These are phyloP conservation scores for Diaporthe vaccinii DNA, from an alignment of 2,329 filamentous ascomycete genomes.

Conservation along the genomic window DNA sequence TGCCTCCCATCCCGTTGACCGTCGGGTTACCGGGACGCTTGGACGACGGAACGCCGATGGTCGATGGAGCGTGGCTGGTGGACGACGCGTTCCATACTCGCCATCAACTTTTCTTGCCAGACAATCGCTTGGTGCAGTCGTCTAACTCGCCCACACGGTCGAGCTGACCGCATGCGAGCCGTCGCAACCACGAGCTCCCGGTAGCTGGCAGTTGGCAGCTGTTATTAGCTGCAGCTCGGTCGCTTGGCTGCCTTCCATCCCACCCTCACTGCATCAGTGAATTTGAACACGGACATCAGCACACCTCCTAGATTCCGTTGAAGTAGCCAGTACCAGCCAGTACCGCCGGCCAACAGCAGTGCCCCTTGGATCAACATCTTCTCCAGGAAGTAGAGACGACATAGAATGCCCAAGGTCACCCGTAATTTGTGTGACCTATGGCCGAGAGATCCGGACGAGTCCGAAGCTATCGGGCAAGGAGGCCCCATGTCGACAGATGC, in stretches of 20 bases:
- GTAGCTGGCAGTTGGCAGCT: conserved; percentile 22
- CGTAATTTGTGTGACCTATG: conserved; percentile 29
- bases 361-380: not conserved
- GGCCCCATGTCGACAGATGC: conserved; percentile 28
- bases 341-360: not conserved
- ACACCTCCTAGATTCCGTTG: not conserved
- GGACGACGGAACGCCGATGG: conserved; percentile 13
- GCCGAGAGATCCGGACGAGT: conserved; percentile 32
- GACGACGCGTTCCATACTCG: not conserved
- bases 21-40: conserved; percentile 28
- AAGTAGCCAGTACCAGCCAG: conserved; percentile 19
- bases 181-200: not conserved
- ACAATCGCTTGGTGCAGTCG: not conserved
- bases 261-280: conserved; percentile 28
- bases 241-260: conserved; percentile 21
- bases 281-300: conserved; percentile 31
- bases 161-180: not conserved
- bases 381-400: conserved; percentile 25
- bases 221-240: not conserved
- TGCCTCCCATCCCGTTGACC: conserved; percentile 29
- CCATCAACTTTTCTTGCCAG: not conserved
- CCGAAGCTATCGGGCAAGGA: conserved; percentile 27
- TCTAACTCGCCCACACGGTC: not conserved
- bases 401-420: not conserved
- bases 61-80: not conserved